phyloP scores from a whole-genome alignment of 1,284 basidiomycete genomes.

The Taiwanofungus camphoratus region DNA sequence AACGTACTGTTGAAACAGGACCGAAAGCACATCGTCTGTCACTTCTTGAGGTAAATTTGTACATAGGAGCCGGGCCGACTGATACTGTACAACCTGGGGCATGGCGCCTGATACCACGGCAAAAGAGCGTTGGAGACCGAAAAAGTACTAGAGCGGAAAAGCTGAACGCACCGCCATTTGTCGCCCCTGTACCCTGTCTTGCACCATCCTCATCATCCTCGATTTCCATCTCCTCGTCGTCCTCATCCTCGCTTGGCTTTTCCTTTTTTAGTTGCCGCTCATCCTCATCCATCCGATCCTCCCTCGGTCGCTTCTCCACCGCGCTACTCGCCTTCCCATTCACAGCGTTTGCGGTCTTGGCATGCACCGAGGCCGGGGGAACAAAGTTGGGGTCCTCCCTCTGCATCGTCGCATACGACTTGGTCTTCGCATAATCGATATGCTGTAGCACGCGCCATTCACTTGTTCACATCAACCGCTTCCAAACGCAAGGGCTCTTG shows the following conservation, averaged over 20 bases:
- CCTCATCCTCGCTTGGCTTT: constrained; percentile 49
- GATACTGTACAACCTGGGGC: constrained; percentile 49
- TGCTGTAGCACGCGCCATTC: constrained; percentile 41
- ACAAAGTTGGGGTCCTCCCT: constrained; percentile 73
- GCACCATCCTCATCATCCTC: constrained; percentile 66
- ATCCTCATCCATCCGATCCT: constrained; percentile 51
- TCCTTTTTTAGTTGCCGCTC: constrained; percentile 63
- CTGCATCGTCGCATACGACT: constrained; percentile 76
- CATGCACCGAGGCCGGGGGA: constrained; percentile 58
- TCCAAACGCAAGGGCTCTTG: constrained; percentile 21
- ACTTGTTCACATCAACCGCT: constrained; percentile 28
- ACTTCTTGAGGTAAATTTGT: constrained; percentile 79
- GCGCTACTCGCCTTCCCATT: constrained; percentile 14
- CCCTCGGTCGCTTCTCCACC: constrained; percentile 59
- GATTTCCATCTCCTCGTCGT: constrained; percentile 83
- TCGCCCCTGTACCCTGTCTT: constrained; percentile 16
- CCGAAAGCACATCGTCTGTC: constrained; percentile 71
- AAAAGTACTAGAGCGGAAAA: too few species aligned
- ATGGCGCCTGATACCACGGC: constrained; percentile 31
- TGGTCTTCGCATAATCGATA: constrained; percentile 83
- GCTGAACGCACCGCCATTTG: constrained; percentile 23
- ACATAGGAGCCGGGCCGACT: constrained; percentile 64
- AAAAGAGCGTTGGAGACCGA: too few species aligned
- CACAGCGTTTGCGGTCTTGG: constrained; percentile 26
- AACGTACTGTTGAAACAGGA: constrained; percentile 84